Conservation (phyloP, 148 eudicot genomes). For the Silene conica region DNA sequence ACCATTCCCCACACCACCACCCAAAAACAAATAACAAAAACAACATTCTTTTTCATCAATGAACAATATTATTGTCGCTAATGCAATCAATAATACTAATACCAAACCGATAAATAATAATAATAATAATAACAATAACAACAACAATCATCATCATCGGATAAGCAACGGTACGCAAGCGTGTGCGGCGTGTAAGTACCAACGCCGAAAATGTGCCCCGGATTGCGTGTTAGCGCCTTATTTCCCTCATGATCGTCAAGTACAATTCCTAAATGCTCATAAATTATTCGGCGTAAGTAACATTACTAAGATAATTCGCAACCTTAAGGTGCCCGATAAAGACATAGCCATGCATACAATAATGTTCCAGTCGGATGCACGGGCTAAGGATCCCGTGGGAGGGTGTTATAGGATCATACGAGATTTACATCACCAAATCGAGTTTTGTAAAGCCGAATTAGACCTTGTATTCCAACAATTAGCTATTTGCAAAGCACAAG, state of each 20-base stretch:
- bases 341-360: slow-evolving; percentile 81
- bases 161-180: slow-evolving; percentile 51
- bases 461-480: slow-evolving; percentile 59
- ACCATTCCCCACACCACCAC: no score
- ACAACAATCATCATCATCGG: slow-evolving; percentile 20
- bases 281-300: slow-evolving; percentile 84
- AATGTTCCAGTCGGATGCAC: slow-evolving; percentile 59
- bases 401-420: slow-evolving; percentile 62
- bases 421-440: slow-evolving; percentile 42
- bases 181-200: slow-evolving; percentile 87
- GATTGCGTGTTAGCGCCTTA: slow-evolving; percentile 77
- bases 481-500: slow-evolving; percentile 44
- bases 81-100: background rate
- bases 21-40: slow-evolving; percentile 3
- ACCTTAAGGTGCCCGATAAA: slow-evolving; percentile 38
- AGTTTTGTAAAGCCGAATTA: slow-evolving; percentile 42
- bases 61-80: slow-evolving; percentile 16
- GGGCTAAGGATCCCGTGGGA: slow-evolving; percentile 79
- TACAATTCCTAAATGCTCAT: slow-evolving; percentile 76
- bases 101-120: slow-evolving; percentile 2
- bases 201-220: slow-evolving; percentile 66
- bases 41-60: slow-evolving; percentile 13
- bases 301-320: slow-evolving; percentile 63
- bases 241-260: slow-evolving; percentile 67
- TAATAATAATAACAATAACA: slow-evolving; percentile 9